Evolutionary conservation across 805 yeast genomes (phyloP), one percentile per base, ranked within the genome.

Genomic region (Candida oleophila): DNA sequence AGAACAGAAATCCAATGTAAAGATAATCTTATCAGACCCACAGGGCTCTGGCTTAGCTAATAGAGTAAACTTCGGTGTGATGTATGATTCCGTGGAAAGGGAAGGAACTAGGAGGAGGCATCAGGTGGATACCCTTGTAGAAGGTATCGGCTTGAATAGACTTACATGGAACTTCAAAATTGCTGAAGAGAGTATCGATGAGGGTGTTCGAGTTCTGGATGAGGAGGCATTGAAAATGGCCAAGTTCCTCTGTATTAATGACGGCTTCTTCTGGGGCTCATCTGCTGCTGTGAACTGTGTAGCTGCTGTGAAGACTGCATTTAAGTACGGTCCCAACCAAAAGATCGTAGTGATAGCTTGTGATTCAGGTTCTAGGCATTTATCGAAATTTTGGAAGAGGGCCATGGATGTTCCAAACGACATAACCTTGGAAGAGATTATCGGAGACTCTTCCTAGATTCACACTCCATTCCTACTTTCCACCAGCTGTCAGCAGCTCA

Each of bases 41-140:
- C 97, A 89, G 58, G 99, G 99, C 0, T 84, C 94, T 14, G 99
- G 99, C 0, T 77, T 94, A 52, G 87, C 77, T 59, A 89, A 92
- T 66, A 71, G 96, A 49, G 80, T 92, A 43, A 88, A 88, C 57
- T 82, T 70, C 58, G 98, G 97, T 1, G 98, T 92, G 2, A 90
- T 94, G 97, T 92, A 89, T 63, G 96, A 91, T 56, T 53, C 74
- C 2, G 90, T 81, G 5, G 99, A 92, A 64, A 83, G 78, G 53
- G 99, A 92, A 67, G 99, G 99, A 1, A 87, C 94, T 0, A 74
- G 98, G 55, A 77, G 97, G 60, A 73, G 99, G 55, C 98, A 94
- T 64, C 99, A 92, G 66, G 98, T 92, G 1, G 99, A 92, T 64
- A 94, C 98, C 0, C 60, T 91, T 1, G 84, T 92, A 2, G 99